Evolutionary conservation across 768 basidiomycete species (phyloP).

Genomic region (Termitomyces sp.): DNA sequence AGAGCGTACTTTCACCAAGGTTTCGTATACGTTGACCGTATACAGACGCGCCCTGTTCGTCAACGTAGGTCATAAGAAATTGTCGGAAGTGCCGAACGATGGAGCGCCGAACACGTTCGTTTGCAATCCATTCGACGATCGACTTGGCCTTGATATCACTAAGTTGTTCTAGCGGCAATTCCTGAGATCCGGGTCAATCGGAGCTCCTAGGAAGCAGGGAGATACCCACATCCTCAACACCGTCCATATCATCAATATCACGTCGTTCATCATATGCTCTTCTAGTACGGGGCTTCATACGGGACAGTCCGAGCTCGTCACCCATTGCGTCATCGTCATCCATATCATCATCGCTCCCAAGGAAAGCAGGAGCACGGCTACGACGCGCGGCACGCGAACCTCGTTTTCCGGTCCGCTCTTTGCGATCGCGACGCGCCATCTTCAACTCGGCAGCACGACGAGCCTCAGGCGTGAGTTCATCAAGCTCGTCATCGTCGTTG

Average conservation of each 20-base stretch:
- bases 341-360: conserved; percentile 79
- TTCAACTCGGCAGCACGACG: conserved; percentile 81
- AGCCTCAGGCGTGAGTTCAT: conserved; percentile 61
- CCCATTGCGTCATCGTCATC: conserved; percentile 74
- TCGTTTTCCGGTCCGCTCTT: conserved; percentile 59
- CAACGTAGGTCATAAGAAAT: conserved; percentile 94
- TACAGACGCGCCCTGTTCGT: conserved; percentile 86
- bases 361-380: conserved; percentile 81
- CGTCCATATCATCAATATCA: conserved; percentile 89
- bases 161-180: conserved; percentile 92
- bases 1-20: conserved; percentile 83
- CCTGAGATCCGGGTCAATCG: conserved; percentile 41
- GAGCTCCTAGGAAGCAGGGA: neutral
- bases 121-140: conserved; percentile 96
- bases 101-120: conserved; percentile 84
- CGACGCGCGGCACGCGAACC: conserved; percentile 76
- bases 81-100: conserved; percentile 92
- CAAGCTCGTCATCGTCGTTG: conserved; percentile 74
- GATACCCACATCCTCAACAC: conserved; percentile 72
- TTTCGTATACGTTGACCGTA: conserved; percentile 93
- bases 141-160: conserved; percentile 98
- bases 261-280: conserved; percentile 92
- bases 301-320: conserved; percentile 59
- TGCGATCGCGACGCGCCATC: conserved; percentile 86
- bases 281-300: conserved; percentile 79